Evolutionary conservation across 306 rosid species (phyloP).

Genomic region (Vigna trinervia): DNA sequence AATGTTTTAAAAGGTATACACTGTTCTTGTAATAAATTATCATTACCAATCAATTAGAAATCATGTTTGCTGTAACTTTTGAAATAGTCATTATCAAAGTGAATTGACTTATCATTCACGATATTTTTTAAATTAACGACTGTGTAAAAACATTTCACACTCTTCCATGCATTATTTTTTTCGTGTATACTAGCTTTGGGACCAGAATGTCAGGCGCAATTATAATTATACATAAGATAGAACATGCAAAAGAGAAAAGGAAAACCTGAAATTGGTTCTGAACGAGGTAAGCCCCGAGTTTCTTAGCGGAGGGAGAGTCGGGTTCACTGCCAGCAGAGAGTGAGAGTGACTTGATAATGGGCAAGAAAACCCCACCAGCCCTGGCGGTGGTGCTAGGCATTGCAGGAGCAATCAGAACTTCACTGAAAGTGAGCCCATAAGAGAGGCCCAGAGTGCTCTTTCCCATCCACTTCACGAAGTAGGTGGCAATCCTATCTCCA

Average conservation of each 20-base stretch:
- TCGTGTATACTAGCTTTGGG: neutral
- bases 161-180: neutral
- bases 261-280: slow-evolving; percentile 92
- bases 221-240: too few relatives aligned
- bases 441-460: slow-evolving; percentile 87
- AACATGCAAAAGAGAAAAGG: neutral
- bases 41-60: too few relatives aligned
- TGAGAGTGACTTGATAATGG: slow-evolving; percentile 83
- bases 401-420: slow-evolving; percentile 90
- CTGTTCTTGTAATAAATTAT: neutral
- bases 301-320: slow-evolving; percentile 59
- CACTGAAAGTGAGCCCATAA: slow-evolving; percentile 87
- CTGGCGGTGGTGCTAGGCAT: slow-evolving; percentile 98
- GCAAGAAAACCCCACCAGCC: slow-evolving; percentile 97
- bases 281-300: slow-evolving; percentile 81
- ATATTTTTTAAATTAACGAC: too few relatives aligned
- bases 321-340: slow-evolving; percentile 88
- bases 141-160: neutral
- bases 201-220: neutral
- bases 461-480: slow-evolving; percentile 89
- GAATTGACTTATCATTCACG: neutral
- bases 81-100: neutral
- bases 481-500: slow-evolving; percentile 91
- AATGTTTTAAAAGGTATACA: neutral
- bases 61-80: too few relatives aligned